Base-by-base conservation (phyloP, 768 basidiomycete genomes). In the Vararia minispora region DNA sequence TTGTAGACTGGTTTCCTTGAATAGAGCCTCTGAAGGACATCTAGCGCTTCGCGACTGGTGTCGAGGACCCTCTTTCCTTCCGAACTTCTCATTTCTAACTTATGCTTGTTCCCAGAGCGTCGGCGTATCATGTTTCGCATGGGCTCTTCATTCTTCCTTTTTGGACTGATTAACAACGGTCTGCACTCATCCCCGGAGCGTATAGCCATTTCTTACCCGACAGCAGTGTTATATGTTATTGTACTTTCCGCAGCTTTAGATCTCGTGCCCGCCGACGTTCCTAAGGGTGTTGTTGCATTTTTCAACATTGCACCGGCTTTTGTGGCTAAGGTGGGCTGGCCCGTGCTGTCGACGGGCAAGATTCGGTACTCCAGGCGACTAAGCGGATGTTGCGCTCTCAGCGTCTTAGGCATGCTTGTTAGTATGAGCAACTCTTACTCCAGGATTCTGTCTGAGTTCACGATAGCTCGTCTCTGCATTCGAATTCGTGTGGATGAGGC, bases 191-290 rank as follows among this genome's bases (percentile, higher is more conserved):
- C 18, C 17, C 33, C 5, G 32, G 22, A 20, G 10, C 20, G n/a
- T 13, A 18, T 38, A 22, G 39, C 25, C 37, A 30, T 14, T 37
- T 35, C 18, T 31, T 30, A 45, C 7, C 41, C 33, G 4, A 35
- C 28, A 5, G 0, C 45, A 90, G 90, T 95, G 4, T 67, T 94
- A 40, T 95, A 98, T 60, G 94, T 99, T 26, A 84, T 98, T 44
- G 95, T 98, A 44, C 74, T 99, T 14, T 94, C 89, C 1, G 94
- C 94, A 5, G 95, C 95, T 1, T 66, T 97, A 3, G 95, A 99
- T 53, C 72, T 99, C 3, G 91, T 95, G 2, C 85, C 90, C 6
- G 79, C 87, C 2, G 72, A 81, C 2, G 94, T 89, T 0, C 92
- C 94, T 0, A 94, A 94, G 55, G 94, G 94, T 12, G 77, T 98